phyloP scores from a whole-genome alignment of 306 rosid species.

The Herpetospermum pedunculosum region DNA sequence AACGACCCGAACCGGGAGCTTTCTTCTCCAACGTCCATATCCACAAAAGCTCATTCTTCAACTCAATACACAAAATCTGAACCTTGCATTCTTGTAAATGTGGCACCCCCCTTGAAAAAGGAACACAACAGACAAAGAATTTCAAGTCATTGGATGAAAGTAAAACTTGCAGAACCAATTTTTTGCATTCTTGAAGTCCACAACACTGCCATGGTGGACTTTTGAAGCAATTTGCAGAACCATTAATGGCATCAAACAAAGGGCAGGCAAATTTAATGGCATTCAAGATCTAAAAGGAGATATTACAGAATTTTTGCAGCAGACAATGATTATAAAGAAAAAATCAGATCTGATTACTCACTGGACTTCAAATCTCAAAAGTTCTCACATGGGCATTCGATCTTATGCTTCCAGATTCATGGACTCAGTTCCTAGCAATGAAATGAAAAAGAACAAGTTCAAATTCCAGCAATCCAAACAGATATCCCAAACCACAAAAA shows the following conservation, averaged over 20 bases:
- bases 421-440: constrained; percentile 26
- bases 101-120: background rate
- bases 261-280: constrained; percentile 1
- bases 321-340: background rate
- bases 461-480: constrained; percentile 15
- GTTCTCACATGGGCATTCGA: constrained; percentile 23
- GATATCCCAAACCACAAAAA: background rate
- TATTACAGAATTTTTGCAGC: constrained; percentile 1
- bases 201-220: background rate
- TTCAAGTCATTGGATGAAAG: background rate
- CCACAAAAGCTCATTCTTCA: constrained; percentile 16
- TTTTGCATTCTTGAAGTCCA: background rate
- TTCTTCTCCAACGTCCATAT: constrained; percentile 63
- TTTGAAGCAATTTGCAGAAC: background rate
- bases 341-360: constrained; percentile 67
- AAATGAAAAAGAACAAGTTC: constrained; percentile 5
- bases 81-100: constrained; percentile 15
- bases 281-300: constrained; percentile 27
- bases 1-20: constrained; percentile 40
- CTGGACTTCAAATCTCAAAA: constrained; percentile 33
- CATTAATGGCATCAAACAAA: background rate
- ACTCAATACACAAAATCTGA: constrained; percentile 20
- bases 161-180: background rate
- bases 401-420: constrained; percentile 23
- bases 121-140: background rate